Conservation (phyloP, 2,329 filamentous ascomycete genomes). For the Myriangium duriaei region DNA sequence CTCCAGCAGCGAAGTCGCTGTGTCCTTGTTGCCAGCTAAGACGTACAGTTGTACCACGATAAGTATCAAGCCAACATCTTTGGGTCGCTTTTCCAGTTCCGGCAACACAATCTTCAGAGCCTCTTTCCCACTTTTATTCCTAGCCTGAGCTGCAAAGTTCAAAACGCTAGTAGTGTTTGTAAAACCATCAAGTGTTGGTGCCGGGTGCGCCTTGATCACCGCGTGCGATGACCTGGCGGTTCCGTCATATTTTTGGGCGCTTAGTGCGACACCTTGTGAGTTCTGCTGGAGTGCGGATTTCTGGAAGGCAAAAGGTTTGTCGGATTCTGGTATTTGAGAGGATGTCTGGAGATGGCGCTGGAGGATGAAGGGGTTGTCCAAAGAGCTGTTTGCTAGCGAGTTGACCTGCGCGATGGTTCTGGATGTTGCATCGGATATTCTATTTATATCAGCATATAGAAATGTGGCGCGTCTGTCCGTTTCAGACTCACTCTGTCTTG, state of each 20-base stretch:
- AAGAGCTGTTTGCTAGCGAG: conserved; percentile 35
- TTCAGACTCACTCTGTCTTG: conserved; percentile 46
- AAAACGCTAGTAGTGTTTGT: conserved; percentile 48
- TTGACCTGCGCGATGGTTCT: conserved; percentile 57
- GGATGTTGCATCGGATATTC: conserved; percentile 55
- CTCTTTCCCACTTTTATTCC: conserved; percentile 50
- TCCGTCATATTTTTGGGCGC: conserved; percentile 55
- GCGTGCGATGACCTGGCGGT: conserved; percentile 45
- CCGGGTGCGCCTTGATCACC: conserved; percentile 34
- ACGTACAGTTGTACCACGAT: conserved; percentile 75
- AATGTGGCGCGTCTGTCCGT: too few species aligned
- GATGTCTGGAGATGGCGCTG: conserved; percentile 49
- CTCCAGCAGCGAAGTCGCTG: conserved; percentile 65
- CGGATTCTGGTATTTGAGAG: conserved; percentile 40
- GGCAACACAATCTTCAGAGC: conserved; percentile 58
- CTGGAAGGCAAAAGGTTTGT: conserved; percentile 64
- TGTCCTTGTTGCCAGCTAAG: conserved; percentile 54
- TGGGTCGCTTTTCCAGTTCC: conserved; percentile 59
- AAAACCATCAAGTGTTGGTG: conserved; percentile 25
- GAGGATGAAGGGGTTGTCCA: conserved; percentile 54
- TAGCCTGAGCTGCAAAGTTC: conserved; percentile 62
- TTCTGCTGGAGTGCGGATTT: conserved; percentile 49
- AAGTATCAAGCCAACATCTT: conserved; percentile 67
- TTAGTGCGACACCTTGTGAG: conserved; percentile 49
- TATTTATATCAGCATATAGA: conserved; percentile 25